Evolutionary conservation across 768 basidiomycete species (phyloP).

Genomic region (Boletus patriciae): DNA sequence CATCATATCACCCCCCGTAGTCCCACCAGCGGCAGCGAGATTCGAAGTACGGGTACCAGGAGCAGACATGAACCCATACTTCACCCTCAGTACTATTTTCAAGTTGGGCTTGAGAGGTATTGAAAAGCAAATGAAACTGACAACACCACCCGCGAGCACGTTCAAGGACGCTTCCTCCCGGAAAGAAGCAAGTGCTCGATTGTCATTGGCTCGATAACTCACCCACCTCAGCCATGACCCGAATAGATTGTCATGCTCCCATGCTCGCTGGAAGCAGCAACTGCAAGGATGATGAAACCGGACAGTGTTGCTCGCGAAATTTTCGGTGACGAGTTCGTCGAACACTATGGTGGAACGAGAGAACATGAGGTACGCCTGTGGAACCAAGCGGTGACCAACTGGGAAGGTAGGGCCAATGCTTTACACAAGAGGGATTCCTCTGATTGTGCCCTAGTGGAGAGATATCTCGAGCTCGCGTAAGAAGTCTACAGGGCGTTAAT

Average conservation of each 20-base stretch:
- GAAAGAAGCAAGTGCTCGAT: conserved; percentile 53
- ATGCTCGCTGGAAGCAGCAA: conserved; percentile 75
- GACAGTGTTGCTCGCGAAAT: conserved; percentile 84
- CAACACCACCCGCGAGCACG: conserved; percentile 64
- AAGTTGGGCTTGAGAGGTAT: conserved; percentile 87
- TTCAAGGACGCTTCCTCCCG: conserved; percentile 42
- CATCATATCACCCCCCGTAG: conserved; percentile 88
- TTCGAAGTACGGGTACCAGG: conserved; percentile 95
- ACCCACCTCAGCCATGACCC: not conserved
- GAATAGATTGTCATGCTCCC: conserved; percentile 72
- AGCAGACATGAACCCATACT: conserved; percentile 96
- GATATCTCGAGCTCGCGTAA: conserved; percentile 81
- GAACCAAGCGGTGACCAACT: conserved; percentile 89
- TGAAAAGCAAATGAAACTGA: conserved; percentile 65
- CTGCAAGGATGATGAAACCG: conserved; percentile 72
- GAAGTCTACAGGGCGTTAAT: not conserved
- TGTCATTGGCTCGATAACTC: not conserved
- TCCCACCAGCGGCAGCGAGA: conserved; percentile 77
- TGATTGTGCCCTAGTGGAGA: conserved; percentile 56
- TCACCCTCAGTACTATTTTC: conserved; percentile 85
- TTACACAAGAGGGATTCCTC: conserved; percentile 2
- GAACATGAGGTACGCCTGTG: conserved; percentile 85
- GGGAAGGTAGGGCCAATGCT: conserved; percentile 70
- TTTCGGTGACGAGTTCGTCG: conserved; percentile 87
- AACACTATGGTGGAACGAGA: conserved; percentile 95